Evolutionary conservation across 805 yeast genomes (phyloP).

Genomic region (Danielozyma ontarioensis): DNA sequence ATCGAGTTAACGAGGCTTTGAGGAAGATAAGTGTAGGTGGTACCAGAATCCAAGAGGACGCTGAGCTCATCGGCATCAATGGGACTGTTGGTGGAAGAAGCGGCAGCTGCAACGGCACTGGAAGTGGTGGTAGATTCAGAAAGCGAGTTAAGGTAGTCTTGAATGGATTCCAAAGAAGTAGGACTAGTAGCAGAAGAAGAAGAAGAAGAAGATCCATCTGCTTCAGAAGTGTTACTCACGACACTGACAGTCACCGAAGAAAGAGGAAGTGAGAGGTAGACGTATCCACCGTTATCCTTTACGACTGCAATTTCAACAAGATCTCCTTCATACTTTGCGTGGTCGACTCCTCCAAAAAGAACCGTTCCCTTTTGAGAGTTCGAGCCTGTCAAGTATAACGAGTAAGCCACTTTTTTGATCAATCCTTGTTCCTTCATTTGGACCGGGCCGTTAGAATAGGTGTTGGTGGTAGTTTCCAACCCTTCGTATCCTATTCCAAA

Average conservation of each 20-base stretch:
- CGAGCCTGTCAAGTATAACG: constrained; percentile 8
- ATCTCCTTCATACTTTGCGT: not conserved
- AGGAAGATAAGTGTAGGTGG: constrained; percentile 48
- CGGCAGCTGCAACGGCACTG: constrained; percentile 1
- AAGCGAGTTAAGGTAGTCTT: not conserved
- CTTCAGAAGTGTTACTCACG: constrained; percentile 1
- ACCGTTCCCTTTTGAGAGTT: constrained; percentile 7
- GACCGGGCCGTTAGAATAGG: constrained; percentile 12
- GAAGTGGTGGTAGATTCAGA: not conserved
- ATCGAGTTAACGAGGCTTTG: constrained; percentile 1
- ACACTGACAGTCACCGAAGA: constrained; percentile 10
- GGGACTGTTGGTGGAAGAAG: constrained; percentile 1
- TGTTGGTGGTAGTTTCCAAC: constrained; percentile 6
- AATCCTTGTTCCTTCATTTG: constrained; percentile 9
- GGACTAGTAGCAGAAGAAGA: constrained; percentile 2
- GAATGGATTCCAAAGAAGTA: not conserved
- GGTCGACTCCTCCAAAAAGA: constrained; percentile 1
- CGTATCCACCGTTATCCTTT: constrained; percentile 7
- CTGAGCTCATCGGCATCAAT: constrained; percentile 15
- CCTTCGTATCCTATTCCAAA: constrained; percentile 14
- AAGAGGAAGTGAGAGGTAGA: constrained; percentile 15
- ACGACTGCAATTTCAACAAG: constrained; percentile 1
- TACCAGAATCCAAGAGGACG: constrained; percentile 54
- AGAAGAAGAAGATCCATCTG: constrained; percentile 3
- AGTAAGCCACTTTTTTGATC: constrained; percentile 10